Percentiles rank a stretch among this genome's conserved stretches.
Evolutionary conservation across 106 monocot species (phyloP).

Genomic region (Narthecium ossifragum): DNA sequence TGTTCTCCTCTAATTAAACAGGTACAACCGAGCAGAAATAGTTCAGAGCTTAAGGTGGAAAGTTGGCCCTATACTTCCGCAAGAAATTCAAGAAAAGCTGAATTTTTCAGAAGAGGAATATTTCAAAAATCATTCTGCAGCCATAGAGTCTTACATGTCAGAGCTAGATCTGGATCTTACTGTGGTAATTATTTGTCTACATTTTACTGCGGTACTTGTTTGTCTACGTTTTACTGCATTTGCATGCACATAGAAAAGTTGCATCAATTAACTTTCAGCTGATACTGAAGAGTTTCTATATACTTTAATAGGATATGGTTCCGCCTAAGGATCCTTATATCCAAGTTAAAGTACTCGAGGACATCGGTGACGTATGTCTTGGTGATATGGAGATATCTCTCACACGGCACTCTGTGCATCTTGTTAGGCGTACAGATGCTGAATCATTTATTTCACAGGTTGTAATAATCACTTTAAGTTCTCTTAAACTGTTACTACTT

Average conservation of each 20-base stretch:
- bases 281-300: not conserved
- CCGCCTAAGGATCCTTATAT: slow-evolving; percentile 99
- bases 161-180: slow-evolving; percentile 88
- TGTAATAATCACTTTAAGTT: not conserved
- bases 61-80: slow-evolving; percentile 70
- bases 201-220: not conserved
- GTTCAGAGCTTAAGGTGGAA: slow-evolving; percentile 86
- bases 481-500: not conserved
- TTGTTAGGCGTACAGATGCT: slow-evolving; percentile 75
- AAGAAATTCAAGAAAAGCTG: slow-evolving; percentile 86
- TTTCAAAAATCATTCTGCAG: slow-evolving; percentile 83
- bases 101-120: slow-evolving; percentile 78
- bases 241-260: not conserved
- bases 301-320: slow-evolving; percentile 69
- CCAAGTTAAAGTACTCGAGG: slow-evolving; percentile 70
- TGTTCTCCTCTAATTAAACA: slow-evolving; percentile 20
- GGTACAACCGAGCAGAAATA: slow-evolving; percentile 84
- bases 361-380: slow-evolving; percentile 75
- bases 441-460: slow-evolving; percentile 93
- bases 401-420: slow-evolving; percentile 70
- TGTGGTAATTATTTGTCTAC: slow-evolving; percentile 38
- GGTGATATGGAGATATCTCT: slow-evolving; percentile 71
- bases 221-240: not conserved
- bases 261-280: not conserved
- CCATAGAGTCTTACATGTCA: slow-evolving; percentile 79